Evolutionary conservation across 257 asterid genomes (phyloP).

Genomic region (Henckelia pumila): DNA sequence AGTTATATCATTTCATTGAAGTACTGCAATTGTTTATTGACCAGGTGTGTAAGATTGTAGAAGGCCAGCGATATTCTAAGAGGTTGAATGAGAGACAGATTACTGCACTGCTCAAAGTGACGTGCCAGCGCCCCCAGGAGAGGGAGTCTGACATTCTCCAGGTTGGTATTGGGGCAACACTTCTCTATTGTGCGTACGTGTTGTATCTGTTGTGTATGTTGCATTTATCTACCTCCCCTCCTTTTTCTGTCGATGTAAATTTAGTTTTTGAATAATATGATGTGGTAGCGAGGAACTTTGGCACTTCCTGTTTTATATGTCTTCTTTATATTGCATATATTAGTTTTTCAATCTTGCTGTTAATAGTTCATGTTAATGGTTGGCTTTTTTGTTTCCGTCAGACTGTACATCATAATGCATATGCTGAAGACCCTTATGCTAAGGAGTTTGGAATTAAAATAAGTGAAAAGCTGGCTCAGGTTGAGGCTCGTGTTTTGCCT

Average conservation of each 20-base stretch:
- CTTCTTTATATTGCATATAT: background rate
- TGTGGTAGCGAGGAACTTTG: background rate
- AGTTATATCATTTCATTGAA: background rate
- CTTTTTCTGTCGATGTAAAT: background rate
- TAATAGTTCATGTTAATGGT: background rate
- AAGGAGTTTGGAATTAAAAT: conserved; percentile 91
- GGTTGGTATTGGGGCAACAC: conserved; percentile 8
- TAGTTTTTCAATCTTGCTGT: background rate
- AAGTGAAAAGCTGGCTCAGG: conserved; percentile 80
- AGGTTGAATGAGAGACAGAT: conserved; percentile 64
- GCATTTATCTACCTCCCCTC: background rate
- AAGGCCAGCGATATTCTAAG: conserved; percentile 92
- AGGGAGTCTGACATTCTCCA: conserved; percentile 21
- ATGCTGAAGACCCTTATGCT: conserved; percentile 76
- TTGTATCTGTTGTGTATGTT: background rate
- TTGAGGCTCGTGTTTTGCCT: conserved; percentile 94
- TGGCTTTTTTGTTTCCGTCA: conserved; percentile 19
- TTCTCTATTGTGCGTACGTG: background rate
- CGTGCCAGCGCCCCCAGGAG: conserved; percentile 26
- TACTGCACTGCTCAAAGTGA: conserved; percentile 24
- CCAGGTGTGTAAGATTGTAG: conserved; percentile 93
- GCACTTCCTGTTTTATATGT: background rate
- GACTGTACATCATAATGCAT: conserved; percentile 90
- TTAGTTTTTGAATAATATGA: background rate
- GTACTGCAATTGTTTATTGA: background rate